Evolutionary conservation across 2,329 filamentous ascomycete genomes (phyloP).

Genomic region (Trichoderma gracile): DNA sequence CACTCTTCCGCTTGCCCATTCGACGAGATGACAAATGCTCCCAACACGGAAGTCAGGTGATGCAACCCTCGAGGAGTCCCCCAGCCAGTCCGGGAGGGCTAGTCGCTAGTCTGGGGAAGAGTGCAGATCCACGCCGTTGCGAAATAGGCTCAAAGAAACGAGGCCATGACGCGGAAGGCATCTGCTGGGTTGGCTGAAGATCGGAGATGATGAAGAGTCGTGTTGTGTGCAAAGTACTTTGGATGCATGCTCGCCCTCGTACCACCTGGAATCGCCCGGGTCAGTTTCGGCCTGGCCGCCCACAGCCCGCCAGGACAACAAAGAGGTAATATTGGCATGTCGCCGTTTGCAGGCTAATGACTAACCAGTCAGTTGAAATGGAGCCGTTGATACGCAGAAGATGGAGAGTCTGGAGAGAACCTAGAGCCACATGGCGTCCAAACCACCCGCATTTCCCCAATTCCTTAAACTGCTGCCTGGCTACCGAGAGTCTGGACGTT

Average conservation of each 20-base stretch:
- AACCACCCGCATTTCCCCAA: slow-evolving; percentile 13
- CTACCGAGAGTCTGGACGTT: slow-evolving; percentile 16
- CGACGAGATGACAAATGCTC: neutral
- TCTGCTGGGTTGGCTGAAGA: neutral
- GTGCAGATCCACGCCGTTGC: neutral
- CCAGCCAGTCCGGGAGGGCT: neutral
- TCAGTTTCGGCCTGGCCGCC: slow-evolving; percentile 11
- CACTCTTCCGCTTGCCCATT: neutral
- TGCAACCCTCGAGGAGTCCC: neutral
- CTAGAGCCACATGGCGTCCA: slow-evolving; percentile 17
- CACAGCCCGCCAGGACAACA: neutral
- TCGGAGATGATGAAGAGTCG: neutral
- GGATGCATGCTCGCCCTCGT: neutral
- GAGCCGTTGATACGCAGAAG: slow-evolving; percentile 7
- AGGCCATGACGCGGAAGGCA: neutral
- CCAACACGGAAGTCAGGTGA: neutral
- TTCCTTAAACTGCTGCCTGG: slow-evolving; percentile 22
- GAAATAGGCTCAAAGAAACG: neutral
- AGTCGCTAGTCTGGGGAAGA: neutral
- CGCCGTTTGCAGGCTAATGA: neutral
- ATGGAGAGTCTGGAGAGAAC: slow-evolving; percentile 15
- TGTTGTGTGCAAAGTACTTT: neutral
- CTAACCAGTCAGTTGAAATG: neutral
- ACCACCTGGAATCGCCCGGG: neutral
- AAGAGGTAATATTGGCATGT: neutral